Base-by-base conservation (phyloP, 495 filamentous ascomycete genomes). In the Penicillium nucicola region DNA sequence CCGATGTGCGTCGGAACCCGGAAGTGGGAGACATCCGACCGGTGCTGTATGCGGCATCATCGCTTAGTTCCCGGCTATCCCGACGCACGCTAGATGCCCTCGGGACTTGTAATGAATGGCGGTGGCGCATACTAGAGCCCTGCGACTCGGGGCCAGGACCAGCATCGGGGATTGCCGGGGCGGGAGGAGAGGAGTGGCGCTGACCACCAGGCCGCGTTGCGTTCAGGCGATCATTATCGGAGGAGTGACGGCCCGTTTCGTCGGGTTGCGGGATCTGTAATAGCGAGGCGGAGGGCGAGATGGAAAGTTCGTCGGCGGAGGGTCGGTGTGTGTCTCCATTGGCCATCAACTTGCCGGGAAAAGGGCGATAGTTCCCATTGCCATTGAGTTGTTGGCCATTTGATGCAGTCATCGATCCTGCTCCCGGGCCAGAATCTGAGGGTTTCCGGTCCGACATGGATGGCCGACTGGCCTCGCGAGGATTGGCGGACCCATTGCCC, bases 41-140 rank as follows among this genome's bases (percentile, higher is more conserved):
- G 51, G 77, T 92, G 19, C 82, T 78, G 40, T 79, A 84, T 1
- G 81, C 81, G 19, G 74, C 77, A 50, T 93, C 88, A 38, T 86
- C 83, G 8, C 78, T 58, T 18, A 72, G 71, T 43, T 86, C 83
- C 44, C 76, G 71, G 40, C 82, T 83, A 44, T 67, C 75, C 40
- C 81, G 76, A 30, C 68, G 58, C 61, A 72, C 55, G 60, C 77
- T 77, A n/a, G 74, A 69, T 1, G 70, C 62, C 57, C 70, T 84
- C 77, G 52, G 93, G 1, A 97, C 90, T 65, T 97, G 90, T 22
- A 97, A 69, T 0, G 92, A 97, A 69, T 97, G 88, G 48, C 93
- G 85, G 42, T 97, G 90, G 61, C 86, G 85, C 45, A 90, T 38
- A 71, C 53, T 77, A 61, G 53, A 71, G 25, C 72, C 70, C 13